Conservation (phyloP, 2,329 filamentous ascomycete genomes). For the Leptographium lundbergii region DNA sequence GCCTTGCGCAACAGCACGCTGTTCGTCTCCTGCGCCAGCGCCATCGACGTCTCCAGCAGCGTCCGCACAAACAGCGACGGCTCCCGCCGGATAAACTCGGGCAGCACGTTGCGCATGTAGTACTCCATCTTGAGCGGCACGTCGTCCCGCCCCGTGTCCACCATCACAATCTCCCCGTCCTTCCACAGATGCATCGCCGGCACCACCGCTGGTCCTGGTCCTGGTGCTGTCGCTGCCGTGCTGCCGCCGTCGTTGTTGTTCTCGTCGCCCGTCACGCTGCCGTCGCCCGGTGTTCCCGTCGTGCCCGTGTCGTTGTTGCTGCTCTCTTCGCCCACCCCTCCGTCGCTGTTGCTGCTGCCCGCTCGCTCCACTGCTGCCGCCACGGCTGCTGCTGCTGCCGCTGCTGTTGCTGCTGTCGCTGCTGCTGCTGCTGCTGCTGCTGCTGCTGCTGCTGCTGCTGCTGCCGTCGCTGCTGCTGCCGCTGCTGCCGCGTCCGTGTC, state of each 20-base stretch:
- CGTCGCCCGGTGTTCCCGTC: background rate
- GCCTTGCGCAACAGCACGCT: constrained; percentile 44
- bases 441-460: background rate
- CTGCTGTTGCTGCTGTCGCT: background rate
- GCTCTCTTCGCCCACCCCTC: background rate
- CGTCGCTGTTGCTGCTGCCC: background rate
- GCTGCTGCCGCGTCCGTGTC: constrained; percentile 14
- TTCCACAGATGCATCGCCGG: constrained; percentile 11
- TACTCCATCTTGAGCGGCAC: constrained; percentile 44
- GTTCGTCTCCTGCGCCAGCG: constrained; percentile 32
- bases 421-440: background rate
- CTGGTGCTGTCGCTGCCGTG: background rate
- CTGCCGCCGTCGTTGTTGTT: background rate
- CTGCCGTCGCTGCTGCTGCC: constrained; percentile 3
- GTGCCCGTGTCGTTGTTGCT: background rate
- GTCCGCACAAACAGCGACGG: constrained; percentile 47
- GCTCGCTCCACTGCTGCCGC: background rate
- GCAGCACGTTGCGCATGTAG: constrained; percentile 46
- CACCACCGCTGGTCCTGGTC: constrained; percentile 13
- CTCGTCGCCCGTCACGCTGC: background rate
- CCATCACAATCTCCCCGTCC: constrained; percentile 31
- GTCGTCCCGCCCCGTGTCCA: constrained; percentile 49
- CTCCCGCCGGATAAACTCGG: constrained; percentile 45
- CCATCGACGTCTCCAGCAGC: constrained; percentile 38
- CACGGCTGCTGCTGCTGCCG: background rate